Percentiles rank a stretch among this genome's conserved stretches.
Conservation (phyloP, 169 alveolate species). For the Plasmodium relictum region DNA sequence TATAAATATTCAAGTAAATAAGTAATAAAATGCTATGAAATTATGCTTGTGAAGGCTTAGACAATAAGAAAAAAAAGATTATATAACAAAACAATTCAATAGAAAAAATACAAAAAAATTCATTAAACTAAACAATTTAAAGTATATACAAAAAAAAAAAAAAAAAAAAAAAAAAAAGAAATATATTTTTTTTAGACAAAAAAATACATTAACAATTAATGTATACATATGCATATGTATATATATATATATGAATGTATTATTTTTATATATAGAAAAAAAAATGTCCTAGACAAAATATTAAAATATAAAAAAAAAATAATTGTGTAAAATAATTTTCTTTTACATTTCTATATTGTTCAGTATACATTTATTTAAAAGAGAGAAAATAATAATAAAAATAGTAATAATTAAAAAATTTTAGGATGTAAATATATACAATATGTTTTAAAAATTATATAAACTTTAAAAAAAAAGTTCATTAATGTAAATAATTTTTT, state of each 20-base stretch:
- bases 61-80: conserved; percentile 8
- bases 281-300: not conserved
- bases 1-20: conserved; percentile 31
- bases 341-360: not conserved
- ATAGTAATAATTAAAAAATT: too few species aligned
- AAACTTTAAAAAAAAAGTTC: too few species aligned
- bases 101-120: conserved; percentile 17
- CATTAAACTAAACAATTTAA: conserved; percentile 29
- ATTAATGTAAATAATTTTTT: not conserved
- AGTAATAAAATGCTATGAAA: conserved; percentile 30
- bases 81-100: conserved; percentile 11
- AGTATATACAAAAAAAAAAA: conserved; percentile 30
- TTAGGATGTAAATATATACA: too few species aligned
- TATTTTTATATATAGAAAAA: too few species aligned
- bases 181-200: conserved; percentile 3
- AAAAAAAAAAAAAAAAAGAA: conserved; percentile 5
- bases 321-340: not conserved
- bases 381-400: not conserved
- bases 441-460: too few species aligned
- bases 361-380: not conserved
- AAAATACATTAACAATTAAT: not conserved
- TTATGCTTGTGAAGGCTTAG: conserved; percentile 21
- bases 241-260: too few species aligned
- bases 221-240: not conserved
- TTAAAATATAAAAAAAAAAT: not conserved